A percentile compares a stretch with the other conserved stretches of the same genome.
These are phyloP conservation scores for Fraxinus floribunda DNA, from an alignment of 305 asterid genomes.

Conservation along the genomic window DNA sequence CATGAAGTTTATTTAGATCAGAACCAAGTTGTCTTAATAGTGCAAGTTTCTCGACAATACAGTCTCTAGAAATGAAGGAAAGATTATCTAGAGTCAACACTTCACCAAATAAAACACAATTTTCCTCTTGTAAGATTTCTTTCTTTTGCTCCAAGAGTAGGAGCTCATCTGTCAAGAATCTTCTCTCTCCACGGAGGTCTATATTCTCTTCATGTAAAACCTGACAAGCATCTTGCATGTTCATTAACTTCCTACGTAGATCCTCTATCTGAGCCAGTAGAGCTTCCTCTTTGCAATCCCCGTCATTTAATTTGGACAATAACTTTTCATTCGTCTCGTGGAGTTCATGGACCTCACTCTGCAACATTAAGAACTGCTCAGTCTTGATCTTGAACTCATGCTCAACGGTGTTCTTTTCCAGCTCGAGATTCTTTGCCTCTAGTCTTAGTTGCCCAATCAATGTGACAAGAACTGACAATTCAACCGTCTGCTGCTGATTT, in stretches of 20 bases:
- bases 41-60: slow-evolving; percentile 49
- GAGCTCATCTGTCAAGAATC: slow-evolving; percentile 40
- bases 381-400: slow-evolving; percentile 42
- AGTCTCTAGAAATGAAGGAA: slow-evolving; percentile 51
- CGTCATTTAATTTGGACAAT: slow-evolving; percentile 49
- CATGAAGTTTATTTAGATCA: slow-evolving; percentile 41
- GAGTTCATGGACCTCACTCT: slow-evolving; percentile 47
- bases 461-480: slow-evolving; percentile 55
- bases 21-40: slow-evolving; percentile 45
- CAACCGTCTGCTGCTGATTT: slow-evolving; percentile 52
- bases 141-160: slow-evolving; percentile 44
- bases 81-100: slow-evolving; percentile 49
- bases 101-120: slow-evolving; percentile 39
- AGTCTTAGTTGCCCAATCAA: slow-evolving; percentile 57
- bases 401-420: slow-evolving; percentile 47
- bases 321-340: slow-evolving; percentile 52
- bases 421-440: slow-evolving; percentile 44
- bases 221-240: slow-evolving; percentile 41
- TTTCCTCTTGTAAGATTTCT: slow-evolving; percentile 59
- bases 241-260: slow-evolving; percentile 42
- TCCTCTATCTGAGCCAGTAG: slow-evolving; percentile 41
- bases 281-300: slow-evolving; percentile 44
- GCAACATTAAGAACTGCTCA: slow-evolving; percentile 43
- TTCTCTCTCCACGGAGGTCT: slow-evolving; percentile 44
- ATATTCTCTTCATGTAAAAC: slow-evolving; percentile 48